Percentiles rank a stretch among this genome's conserved stretches.
These are phyloP conservation scores for Triglochin maritima DNA, from an alignment of 106 monocot genomes.

Conservation along the genomic window DNA sequence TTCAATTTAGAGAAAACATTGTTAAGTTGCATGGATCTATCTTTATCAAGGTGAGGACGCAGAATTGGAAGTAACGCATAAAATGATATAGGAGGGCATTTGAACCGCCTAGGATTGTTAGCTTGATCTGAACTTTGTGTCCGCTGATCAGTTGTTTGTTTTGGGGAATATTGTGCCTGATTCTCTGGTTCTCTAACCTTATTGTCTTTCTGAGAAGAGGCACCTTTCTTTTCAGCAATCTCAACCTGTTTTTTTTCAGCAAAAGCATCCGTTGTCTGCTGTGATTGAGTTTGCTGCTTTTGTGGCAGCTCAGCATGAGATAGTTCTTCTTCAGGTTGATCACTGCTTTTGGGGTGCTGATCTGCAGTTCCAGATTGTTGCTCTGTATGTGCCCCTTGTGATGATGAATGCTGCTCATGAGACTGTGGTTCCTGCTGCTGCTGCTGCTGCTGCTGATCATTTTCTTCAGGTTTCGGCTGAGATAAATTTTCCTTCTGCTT, in stretches of 20 bases:
- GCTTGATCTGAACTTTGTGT: constrained; percentile 29
- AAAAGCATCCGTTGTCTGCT: constrained; percentile 2
- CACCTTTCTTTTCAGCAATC: constrained; percentile 20
- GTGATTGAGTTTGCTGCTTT: constrained; percentile 6
- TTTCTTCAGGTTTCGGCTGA: constrained; percentile 25
- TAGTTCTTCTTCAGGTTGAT: constrained; percentile 20
- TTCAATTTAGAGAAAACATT: constrained; percentile 55
- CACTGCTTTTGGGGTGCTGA: constrained; percentile 18
- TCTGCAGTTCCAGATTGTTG: constrained; percentile 15
- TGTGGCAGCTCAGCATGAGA: constrained; percentile 16
- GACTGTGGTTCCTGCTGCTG: neutral
- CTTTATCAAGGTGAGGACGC: constrained; percentile 72
- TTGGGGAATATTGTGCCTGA: constrained; percentile 22
- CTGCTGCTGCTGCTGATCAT: constrained; percentile 20
- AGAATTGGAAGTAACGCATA: constrained; percentile 61
- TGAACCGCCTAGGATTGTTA: constrained; percentile 25
- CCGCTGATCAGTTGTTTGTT: constrained; percentile 43
- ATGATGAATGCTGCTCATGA: constrained; percentile 26
- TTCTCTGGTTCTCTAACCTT: constrained; percentile 19
- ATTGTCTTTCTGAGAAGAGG: constrained; percentile 20
- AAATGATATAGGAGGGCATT: constrained; percentile 46
- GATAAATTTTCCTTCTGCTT: constrained; percentile 24
- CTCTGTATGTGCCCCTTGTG: constrained; percentile 14
- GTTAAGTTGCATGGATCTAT: constrained; percentile 67
- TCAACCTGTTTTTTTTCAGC: constrained; percentile 23